Conservation (phyloP, 2,329 filamentous ascomycete species). For the Fusarium metavorans region DNA sequence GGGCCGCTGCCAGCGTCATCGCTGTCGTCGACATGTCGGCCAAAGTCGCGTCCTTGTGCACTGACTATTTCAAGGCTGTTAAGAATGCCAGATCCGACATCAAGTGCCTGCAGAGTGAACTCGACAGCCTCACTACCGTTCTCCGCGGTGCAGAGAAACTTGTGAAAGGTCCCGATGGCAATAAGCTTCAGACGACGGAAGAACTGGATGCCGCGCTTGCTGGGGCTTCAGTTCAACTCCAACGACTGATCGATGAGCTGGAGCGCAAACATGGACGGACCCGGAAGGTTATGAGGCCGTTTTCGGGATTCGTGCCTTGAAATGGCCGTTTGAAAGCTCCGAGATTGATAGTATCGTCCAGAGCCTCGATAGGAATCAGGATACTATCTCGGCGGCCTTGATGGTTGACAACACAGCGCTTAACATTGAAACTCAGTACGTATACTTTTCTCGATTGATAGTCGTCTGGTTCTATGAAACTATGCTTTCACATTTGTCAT, state of each 20-base stretch:
- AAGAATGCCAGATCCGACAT: conserved; percentile 11
- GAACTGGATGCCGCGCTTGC: not conserved
- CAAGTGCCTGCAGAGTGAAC: not conserved
- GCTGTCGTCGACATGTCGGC: not conserved
- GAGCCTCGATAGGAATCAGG: not conserved
- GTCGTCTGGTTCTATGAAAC: too few relatives aligned
- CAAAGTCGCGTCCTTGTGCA: not conserved
- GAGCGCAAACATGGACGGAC: not conserved
- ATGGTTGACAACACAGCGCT: conserved; percentile 12
- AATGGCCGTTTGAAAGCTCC: conserved; percentile 23
- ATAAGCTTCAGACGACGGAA: not conserved
- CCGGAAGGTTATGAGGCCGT: conserved; percentile 12
- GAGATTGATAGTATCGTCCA: conserved; percentile 1
- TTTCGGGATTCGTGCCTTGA: conserved; percentile 14
- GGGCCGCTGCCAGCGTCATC: conserved; percentile 2
- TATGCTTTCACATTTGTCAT: not conserved
- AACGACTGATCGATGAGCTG: not conserved
- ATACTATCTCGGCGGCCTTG: not conserved
- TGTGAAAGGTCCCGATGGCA: not conserved
- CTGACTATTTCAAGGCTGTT: conserved; percentile 9
- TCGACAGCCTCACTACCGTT: not conserved
- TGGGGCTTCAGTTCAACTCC: not conserved
- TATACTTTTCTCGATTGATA: not conserved
- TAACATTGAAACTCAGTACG: not conserved
- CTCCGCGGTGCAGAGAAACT: not conserved